Evolutionary conservation across 305 asterid species (phyloP), one percentile per base, ranked within the genome.

Genomic region (Petunia hybrid): DNA sequence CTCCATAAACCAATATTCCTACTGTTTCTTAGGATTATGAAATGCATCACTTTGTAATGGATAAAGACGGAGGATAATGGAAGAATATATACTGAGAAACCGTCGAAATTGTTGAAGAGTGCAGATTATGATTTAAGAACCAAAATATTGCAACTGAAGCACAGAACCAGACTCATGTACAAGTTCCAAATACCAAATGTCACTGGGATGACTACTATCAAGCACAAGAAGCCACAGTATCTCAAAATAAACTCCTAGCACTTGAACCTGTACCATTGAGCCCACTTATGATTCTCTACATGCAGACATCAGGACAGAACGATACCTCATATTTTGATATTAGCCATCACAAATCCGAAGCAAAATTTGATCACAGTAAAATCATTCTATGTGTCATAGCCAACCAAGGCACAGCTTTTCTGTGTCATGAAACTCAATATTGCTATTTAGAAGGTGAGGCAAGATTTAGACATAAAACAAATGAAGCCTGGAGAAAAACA

Each of bases 61-160:
- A 73, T 74, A 6, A 39, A 12, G 63, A 13, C 64, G 13, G 64
- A 74, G 63, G 78, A 74, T 51, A 74, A 74, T 53, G 65, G 38
- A 38, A 74, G 65, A 74, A 74, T 74, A 74, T 53, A 74, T 53
- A 74, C 79, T 53, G 51, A 74, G 36, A 39, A 74, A 36, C 64
- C 5, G 51, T 74, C 65, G 55, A 74, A 53, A 53, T 36, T 38
- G 79, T 74, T 61, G 48, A 14, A 0, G 56, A 2, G 64, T 55
- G 78, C 1, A 22, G 31, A 22, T 0, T 22, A 22, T 22, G 31
- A 22, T 22, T 22, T 22, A 22, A 22, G 31, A 22, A 22, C 31
- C 31, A 22, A 22, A 22, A 0, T 22, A 22, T 22, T 22, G 31
- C 31, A 22, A 22, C 31, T 22, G 31, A 22, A 22, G 31, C 31